phyloP scores from a whole-genome alignment of 768 basidiomycete species.

The Tephrocybe sp. region DNA sequence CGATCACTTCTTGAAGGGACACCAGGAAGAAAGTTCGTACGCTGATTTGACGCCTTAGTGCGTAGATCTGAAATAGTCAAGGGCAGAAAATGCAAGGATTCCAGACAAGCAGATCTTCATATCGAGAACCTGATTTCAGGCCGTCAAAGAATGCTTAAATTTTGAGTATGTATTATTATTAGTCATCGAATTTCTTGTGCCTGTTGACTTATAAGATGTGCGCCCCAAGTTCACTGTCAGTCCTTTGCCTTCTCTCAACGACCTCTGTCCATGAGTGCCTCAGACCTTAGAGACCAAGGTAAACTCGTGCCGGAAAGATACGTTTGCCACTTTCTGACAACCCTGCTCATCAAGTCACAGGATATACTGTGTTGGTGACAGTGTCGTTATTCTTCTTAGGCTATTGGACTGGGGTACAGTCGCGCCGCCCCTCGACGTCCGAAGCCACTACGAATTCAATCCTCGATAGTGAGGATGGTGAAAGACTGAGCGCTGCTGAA shows the following conservation, averaged over 20 bases:
- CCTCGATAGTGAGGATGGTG: conserved; percentile 6
- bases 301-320: background rate
- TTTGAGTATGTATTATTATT: background rate
- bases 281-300: conserved; percentile 13
- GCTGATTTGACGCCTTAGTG: no score
- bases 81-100: no score
- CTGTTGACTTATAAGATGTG: no score
- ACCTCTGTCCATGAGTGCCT: conserved; percentile 1
- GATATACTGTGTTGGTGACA: conserved; percentile 29
- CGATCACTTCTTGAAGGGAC: no score
- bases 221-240: no score
- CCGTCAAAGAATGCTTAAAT: no score
- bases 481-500: conserved; percentile 22
- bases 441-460: background rate
- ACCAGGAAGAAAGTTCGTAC: no score
- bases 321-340: background rate
- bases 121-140: no score
- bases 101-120: no score
- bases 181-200: no score
- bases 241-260: background rate
- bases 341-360: conserved; percentile 15
- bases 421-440: conserved; percentile 12
- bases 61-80: no score
- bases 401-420: conserved; percentile 36
- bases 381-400: conserved; percentile 41